Evolutionary conservation across 441 rosid genomes (phyloP).

Genomic region (Manihot esculenta): DNA sequence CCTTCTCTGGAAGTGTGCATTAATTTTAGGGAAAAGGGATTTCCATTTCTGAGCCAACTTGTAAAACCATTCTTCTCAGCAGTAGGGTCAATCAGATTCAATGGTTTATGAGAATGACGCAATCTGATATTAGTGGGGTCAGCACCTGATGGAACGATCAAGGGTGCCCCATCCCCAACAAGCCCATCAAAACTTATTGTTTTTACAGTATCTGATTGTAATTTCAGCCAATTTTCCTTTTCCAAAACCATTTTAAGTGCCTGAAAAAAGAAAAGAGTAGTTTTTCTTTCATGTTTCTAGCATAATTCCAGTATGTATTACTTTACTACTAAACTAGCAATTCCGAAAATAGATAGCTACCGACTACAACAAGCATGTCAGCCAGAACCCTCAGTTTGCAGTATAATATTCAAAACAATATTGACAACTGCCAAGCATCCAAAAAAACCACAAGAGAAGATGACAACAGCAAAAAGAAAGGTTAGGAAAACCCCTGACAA

Average conservation of each 20-base stretch:
- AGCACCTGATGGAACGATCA: slow-evolving; percentile 51
- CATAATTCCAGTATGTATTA: neutral
- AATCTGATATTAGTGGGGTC: slow-evolving; percentile 48
- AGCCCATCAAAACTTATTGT: slow-evolving; percentile 87
- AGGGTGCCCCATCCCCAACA: slow-evolving; percentile 92
- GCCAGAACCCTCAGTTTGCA: neutral
- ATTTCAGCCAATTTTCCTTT: slow-evolving; percentile 84
- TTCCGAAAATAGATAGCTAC: neutral
- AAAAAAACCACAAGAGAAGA: no score
- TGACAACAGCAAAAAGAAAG: no score
- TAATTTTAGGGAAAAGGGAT: slow-evolving; percentile 75
- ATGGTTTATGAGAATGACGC: slow-evolving; percentile 46
- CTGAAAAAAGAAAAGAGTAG: slow-evolving; percentile 39
- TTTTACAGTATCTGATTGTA: slow-evolving; percentile 75
- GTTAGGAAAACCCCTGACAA: no score
- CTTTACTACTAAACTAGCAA: neutral
- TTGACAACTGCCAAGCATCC: neutral
- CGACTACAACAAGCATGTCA: neutral
- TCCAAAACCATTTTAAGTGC: slow-evolving; percentile 99
- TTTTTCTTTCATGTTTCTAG: neutral
- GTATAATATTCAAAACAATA: neutral
- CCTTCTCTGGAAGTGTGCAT: slow-evolving; percentile 41
- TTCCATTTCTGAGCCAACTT: slow-evolving; percentile 76
- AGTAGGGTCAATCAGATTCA: slow-evolving; percentile 35
- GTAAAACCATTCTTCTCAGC: slow-evolving; percentile 72